A percentile compares a stretch with the other conserved stretches of the same genome.
These are phyloP conservation scores for Chytriomyces confervae DNA, from an alignment of 192 early-diverging fungal species.

Conservation along the genomic window DNA sequence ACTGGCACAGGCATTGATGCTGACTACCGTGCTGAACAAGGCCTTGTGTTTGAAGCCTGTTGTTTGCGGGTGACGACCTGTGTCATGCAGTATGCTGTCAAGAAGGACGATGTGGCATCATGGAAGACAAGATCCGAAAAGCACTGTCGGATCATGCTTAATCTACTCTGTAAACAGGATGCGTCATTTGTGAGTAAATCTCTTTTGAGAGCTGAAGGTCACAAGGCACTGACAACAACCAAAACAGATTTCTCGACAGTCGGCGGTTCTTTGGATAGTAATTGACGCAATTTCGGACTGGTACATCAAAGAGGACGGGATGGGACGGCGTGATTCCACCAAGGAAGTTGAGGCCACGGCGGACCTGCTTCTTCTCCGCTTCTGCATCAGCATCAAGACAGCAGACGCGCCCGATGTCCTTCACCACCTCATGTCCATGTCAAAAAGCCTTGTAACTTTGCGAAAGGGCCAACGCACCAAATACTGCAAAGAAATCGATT, in stretches of 20 bases:
- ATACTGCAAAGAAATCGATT: constrained; percentile 21
- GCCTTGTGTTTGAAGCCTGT: constrained; percentile 3
- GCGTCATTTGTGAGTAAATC: neutral
- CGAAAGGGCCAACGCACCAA: constrained; percentile 1
- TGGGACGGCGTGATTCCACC: neutral
- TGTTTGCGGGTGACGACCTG: neutral
- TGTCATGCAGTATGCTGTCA: constrained; percentile 1
- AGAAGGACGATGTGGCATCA: constrained; percentile 15
- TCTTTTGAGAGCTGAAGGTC: too few relatives aligned
- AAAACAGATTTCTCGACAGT: constrained; percentile 3
- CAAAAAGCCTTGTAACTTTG: neutral
- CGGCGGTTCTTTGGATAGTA: neutral
- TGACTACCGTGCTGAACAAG: neutral
- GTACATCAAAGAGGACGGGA: constrained; percentile 24
- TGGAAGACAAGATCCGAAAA: constrained; percentile 12
- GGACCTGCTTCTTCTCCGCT: neutral
- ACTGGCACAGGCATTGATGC: too few relatives aligned
- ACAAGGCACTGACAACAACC: neutral
- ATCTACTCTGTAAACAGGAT: neutral
- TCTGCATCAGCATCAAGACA: neutral
- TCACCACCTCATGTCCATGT: neutral
- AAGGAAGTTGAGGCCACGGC: neutral
- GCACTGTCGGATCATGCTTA: constrained; percentile 6
- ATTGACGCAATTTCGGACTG: constrained; percentile 16
- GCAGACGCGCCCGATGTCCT: neutral